These are phyloP conservation scores for Fusarium paranaense DNA, from an alignment of 2,329 filamentous ascomycete species.

Conservation along the genomic window DNA sequence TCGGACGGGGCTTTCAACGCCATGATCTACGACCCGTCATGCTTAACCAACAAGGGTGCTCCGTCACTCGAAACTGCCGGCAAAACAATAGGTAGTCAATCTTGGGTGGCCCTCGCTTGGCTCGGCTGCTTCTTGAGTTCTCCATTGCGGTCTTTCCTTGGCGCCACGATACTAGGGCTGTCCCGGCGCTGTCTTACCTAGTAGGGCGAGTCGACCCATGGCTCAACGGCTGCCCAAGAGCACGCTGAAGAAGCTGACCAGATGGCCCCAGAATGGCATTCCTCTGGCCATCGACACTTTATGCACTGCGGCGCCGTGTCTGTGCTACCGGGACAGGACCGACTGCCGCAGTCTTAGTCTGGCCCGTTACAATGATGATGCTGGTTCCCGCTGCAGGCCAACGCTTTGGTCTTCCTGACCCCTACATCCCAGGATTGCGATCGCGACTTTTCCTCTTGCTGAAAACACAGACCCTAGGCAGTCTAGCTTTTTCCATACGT, in stretches of 20 bases:
- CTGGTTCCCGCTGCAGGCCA: constrained; percentile 40
- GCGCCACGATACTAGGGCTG: constrained; percentile 32
- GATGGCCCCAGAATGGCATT: constrained; percentile 19
- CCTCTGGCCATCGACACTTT: constrained; percentile 30
- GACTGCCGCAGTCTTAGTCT: constrained; percentile 29
- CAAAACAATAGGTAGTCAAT: constrained; percentile 29
- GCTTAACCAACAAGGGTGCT: constrained; percentile 41
- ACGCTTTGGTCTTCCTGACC: constrained; percentile 24
- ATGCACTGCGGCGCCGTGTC: constrained; percentile 38
- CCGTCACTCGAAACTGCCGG: constrained; percentile 44
- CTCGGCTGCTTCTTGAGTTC: constrained; percentile 34
- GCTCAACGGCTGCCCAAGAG: constrained; percentile 15
- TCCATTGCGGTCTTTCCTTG: constrained; percentile 31
- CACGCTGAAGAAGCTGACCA: constrained; percentile 18
- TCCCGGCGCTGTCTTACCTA: constrained; percentile 23
- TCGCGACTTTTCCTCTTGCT: constrained; percentile 18
- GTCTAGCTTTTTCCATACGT: constrained; percentile 16
- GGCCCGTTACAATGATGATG: constrained; percentile 39
- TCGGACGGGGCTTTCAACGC: constrained; percentile 46
- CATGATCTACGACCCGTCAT: constrained; percentile 47
- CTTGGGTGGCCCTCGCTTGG: constrained; percentile 26
- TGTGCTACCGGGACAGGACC: constrained; percentile 35
- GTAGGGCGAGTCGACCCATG: constrained; percentile 25
- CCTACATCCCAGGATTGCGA: constrained; percentile 17
- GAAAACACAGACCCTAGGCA: constrained; percentile 12